phyloP scores from a whole-genome alignment of 305 asterid genomes.

The Fraxinus albicans region DNA sequence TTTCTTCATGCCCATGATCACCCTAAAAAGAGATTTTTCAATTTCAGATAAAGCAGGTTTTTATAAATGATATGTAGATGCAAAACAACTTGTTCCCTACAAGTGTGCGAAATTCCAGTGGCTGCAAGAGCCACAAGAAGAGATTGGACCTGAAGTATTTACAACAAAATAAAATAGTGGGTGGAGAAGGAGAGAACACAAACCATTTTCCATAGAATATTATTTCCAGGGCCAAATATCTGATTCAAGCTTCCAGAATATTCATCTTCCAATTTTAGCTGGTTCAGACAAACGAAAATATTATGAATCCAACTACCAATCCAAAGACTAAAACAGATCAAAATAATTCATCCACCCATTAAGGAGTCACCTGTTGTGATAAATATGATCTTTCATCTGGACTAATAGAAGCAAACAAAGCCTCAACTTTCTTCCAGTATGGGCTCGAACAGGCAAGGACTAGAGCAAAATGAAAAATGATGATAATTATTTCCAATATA shows the following conservation, averaged over 20 bases:
- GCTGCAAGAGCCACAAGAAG: neutral
- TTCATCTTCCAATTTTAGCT: slow-evolving; percentile 61
- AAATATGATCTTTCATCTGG: slow-evolving; percentile 62
- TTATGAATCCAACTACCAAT: slow-evolving; percentile 10
- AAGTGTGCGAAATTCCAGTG: slow-evolving; percentile 1
- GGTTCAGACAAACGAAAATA: slow-evolving; percentile 31
- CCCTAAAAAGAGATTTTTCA: slow-evolving; percentile 35
- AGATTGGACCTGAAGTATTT: slow-evolving; percentile 5
- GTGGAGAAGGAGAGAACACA: slow-evolving; percentile 16
- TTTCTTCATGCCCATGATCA: slow-evolving; percentile 39
- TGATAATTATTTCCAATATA: neutral
- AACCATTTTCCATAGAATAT: slow-evolving; percentile 43
- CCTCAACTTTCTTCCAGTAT: slow-evolving; percentile 83
- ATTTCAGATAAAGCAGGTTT: slow-evolving; percentile 26
- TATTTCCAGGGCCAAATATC: slow-evolving; percentile 36
- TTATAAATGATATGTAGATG: slow-evolving; percentile 19
- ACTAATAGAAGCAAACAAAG: slow-evolving; percentile 62
- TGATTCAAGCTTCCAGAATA: slow-evolving; percentile 38
- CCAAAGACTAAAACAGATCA: slow-evolving; percentile 6
- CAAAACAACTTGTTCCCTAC: neutral
- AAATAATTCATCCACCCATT: slow-evolving; percentile 20
- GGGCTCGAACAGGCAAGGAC: slow-evolving; percentile 73
- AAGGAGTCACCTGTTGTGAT: slow-evolving; percentile 61
- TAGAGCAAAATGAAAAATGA: slow-evolving; percentile 34
- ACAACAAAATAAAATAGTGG: neutral